A percentile compares a stretch with the other conserved stretches of the same genome.
These are phyloP conservation scores for Sideroxylon spinosum DNA, from an alignment of 179 eudicot species.

Conservation along the genomic window DNA sequence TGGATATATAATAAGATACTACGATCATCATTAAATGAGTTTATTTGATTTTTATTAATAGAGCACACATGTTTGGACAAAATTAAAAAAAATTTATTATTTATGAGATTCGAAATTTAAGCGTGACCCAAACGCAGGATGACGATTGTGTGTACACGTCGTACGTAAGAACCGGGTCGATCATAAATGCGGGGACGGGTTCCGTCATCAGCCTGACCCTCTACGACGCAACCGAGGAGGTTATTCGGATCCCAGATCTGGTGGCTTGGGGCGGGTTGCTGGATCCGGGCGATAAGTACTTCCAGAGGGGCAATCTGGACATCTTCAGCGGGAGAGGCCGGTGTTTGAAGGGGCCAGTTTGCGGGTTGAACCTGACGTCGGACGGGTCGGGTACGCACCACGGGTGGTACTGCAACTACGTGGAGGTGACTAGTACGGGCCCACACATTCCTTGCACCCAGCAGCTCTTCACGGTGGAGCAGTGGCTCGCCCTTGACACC, in stretches of 20 bases:
- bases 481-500: slow-evolving; percentile 73
- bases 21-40: no score
- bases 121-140: slow-evolving; percentile 21
- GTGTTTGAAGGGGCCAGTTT: slow-evolving; percentile 52
- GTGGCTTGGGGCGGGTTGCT: slow-evolving; percentile 76
- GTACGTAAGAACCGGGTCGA: slow-evolving; percentile 65
- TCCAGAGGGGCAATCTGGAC: slow-evolving; percentile 69
- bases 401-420: slow-evolving; percentile 83
- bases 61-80: no score
- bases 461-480: slow-evolving; percentile 55
- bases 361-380: slow-evolving; percentile 53
- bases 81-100: no score
- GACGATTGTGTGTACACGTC: slow-evolving; percentile 62
- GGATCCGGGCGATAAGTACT: slow-evolving; percentile 63
- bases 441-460: slow-evolving; percentile 51
- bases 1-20: no score
- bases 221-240: slow-evolving; percentile 41
- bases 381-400: slow-evolving; percentile 68
- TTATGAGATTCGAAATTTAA: no score
- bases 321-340: slow-evolving; percentile 77
- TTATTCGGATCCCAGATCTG: slow-evolving; percentile 38
- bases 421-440: slow-evolving; percentile 76
- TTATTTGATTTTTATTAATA: no score
- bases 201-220: slow-evolving; percentile 51
- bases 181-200: slow-evolving; percentile 69